A percentile compares a stretch with the other conserved stretches of the same genome.
phyloP scores from a whole-genome alignment of 2,329 filamentous ascomycete genomes.

The Emydomyces testavorans region DNA sequence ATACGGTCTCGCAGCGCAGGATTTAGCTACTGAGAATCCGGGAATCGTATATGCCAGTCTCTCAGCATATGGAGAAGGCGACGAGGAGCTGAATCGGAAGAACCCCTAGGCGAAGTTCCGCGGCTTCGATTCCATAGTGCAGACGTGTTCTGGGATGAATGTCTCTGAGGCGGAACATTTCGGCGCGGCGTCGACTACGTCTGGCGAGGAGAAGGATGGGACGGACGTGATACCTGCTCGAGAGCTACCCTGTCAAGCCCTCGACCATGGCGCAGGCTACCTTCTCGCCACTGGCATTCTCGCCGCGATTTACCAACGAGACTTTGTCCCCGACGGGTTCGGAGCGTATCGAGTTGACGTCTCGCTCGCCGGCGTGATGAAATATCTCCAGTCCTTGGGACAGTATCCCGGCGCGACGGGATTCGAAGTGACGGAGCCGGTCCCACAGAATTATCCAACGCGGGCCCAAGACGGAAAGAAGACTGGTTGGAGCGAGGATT shows the following conservation, averaged over 20 bases:
- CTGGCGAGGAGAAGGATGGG: slow-evolving; percentile 19
- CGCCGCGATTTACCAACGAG: slow-evolving; percentile 41
- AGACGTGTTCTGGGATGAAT: slow-evolving; percentile 47
- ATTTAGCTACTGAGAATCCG: slow-evolving; percentile 33
- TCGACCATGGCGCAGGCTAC: slow-evolving; percentile 47
- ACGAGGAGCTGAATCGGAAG: slow-evolving; percentile 13
- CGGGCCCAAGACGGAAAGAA: slow-evolving; percentile 3
- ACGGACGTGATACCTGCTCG: slow-evolving; percentile 25
- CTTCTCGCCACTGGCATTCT: slow-evolving; percentile 44
- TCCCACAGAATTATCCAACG: slow-evolving; percentile 25
- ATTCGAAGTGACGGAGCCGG: slow-evolving; percentile 31
- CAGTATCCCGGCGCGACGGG: slow-evolving; percentile 38
- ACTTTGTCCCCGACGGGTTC: slow-evolving; percentile 27
- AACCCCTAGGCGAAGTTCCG: slow-evolving; percentile 40
- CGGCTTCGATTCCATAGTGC: slow-evolving; percentile 47
- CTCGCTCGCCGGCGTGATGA: slow-evolving; percentile 46
- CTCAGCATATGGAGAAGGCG: slow-evolving; percentile 40
- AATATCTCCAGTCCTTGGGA: slow-evolving; percentile 45
- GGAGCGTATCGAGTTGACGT: slow-evolving; percentile 45
- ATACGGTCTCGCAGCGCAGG: slow-evolving; percentile 33
- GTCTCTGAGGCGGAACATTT: slow-evolving; percentile 43
- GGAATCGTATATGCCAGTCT: slow-evolving; percentile 42
- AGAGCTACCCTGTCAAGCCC: slow-evolving; percentile 43
- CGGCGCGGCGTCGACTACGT: slow-evolving; percentile 21
- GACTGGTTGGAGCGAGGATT: slow-evolving; percentile 15